Percentiles rank a stretch among this genome's conserved stretches.
Conservation (phyloP, 2,329 filamentous ascomycete species). For the Fusarium udum region DNA sequence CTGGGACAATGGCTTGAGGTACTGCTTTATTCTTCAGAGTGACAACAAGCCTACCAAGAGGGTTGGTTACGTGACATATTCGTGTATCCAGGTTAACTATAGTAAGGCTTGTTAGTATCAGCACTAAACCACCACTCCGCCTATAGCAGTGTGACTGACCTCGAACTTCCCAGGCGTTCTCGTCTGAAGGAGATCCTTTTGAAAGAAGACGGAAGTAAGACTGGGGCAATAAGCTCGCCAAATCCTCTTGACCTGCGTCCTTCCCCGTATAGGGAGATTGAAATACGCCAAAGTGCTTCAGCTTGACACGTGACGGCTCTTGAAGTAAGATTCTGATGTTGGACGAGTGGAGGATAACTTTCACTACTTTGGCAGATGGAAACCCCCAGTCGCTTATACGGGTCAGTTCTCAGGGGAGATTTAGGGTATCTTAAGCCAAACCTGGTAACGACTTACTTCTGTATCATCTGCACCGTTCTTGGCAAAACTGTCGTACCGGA, state of each 20-base stretch:
- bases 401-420: rapidly evolving
- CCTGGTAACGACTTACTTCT: background rate
- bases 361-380: rapidly evolving
- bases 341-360: background rate
- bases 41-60: background rate
- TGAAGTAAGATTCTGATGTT: rapidly evolving
- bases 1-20: rapidly evolving
- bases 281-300: rapidly evolving
- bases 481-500: rapidly evolving
- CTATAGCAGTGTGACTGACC: background rate
- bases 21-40: rapidly evolving
- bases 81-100: rapidly evolving
- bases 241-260: rapidly evolving
- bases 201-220: rapidly evolving
- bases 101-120: rapidly evolving
- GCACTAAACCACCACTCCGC: rapidly evolving
- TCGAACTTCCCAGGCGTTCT: background rate
- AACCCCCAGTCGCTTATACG: background rate
- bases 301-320: rapidly evolving
- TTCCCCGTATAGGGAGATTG: too few relatives aligned
- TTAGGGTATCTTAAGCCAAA: rapidly evolving
- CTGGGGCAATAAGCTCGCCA: background rate
- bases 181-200: rapidly evolving
- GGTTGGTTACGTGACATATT: background rate
- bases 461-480: background rate